phyloP scores from a whole-genome alignment of 1,284 basidiomycete genomes.

The Irpex sp. region DNA sequence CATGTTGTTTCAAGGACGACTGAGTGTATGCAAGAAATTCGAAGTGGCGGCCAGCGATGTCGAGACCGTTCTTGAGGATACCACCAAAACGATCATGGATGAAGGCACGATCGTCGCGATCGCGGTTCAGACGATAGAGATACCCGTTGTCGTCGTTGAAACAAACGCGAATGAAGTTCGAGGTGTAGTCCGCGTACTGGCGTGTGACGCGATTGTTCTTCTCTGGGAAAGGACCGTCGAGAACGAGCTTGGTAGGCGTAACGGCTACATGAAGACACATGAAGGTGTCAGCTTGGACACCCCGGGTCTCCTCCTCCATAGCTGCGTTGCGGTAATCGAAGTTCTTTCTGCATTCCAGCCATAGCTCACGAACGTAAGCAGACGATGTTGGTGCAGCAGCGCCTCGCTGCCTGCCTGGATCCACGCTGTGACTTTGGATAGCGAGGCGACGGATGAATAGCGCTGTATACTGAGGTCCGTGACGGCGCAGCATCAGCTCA shows the following conservation, averaged over 20 bases:
- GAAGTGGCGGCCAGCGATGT: conserved; percentile 59
- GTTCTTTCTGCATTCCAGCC: conserved; percentile 1
- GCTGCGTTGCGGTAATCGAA: not conserved
- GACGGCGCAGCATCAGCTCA: not conserved
- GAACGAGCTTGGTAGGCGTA: conserved; percentile 59
- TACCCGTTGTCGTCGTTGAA: conserved; percentile 71
- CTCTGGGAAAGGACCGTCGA: conserved; percentile 63
- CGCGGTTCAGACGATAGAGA: conserved; percentile 48
- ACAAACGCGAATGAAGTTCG: conserved; percentile 70
- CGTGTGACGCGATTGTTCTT: conserved; percentile 62
- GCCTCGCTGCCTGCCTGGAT: not conserved
- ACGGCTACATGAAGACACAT: conserved; percentile 57
- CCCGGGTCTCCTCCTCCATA: not conserved
- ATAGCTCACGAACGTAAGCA: not conserved
- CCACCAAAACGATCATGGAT: conserved; percentile 53
- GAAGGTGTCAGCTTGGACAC: conserved; percentile 21
- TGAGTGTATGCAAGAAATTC: conserved; percentile 70
- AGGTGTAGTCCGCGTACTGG: conserved; percentile 42
- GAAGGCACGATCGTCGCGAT: conserved; percentile 33
- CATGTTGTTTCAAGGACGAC: conserved; percentile 60
- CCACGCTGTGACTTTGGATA: not conserved
- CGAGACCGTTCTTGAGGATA: conserved; percentile 54
- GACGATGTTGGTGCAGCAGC: not conserved
- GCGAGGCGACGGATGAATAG: conserved; percentile 3
- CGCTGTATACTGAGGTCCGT: not conserved